A percentile compares a stretch with the other conserved stretches of the same genome.
Evolutionary conservation across 495 filamentous ascomycete genomes (phyloP).

Genomic region (Neurospora terricola): DNA sequence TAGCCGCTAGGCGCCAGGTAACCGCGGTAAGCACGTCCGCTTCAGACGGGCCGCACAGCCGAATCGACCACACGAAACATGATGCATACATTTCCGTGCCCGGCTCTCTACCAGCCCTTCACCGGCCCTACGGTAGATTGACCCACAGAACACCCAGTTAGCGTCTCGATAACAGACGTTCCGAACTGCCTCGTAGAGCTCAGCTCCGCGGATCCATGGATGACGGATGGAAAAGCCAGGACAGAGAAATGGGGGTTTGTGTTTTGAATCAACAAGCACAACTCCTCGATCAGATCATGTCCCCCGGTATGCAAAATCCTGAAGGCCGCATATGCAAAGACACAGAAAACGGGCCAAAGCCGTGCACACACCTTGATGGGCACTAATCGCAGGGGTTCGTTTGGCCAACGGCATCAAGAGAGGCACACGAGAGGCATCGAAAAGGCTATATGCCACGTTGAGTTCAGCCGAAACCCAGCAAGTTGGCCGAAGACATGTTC

Average conservation of each 20-base stretch:
- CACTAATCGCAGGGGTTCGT: conserved; percentile 1
- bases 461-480: conserved; percentile 28
- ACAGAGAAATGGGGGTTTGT: neutral
- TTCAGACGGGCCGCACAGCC: neutral
- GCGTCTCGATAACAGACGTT: neutral
- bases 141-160: neutral
- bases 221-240: neutral
- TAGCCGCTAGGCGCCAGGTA: neutral
- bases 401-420: conserved; percentile 13
- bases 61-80: neutral
- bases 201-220: neutral
- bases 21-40: neutral
- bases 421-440: conserved; percentile 6
- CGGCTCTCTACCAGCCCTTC: neutral
- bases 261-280: neutral
- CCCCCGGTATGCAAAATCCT: conserved; percentile 5
- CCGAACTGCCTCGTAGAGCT: neutral
- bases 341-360: conserved; percentile 11
- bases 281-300: neutral
- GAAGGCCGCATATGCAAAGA: conserved; percentile 18
- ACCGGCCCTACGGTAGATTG: neutral
- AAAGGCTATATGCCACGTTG: conserved; percentile 26
- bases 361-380: conserved; percentile 2
- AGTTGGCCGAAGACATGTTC: conserved; percentile 14
- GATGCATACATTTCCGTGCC: neutral